Conservation (phyloP, 306 rosid species). For the Urtica urens region DNA sequence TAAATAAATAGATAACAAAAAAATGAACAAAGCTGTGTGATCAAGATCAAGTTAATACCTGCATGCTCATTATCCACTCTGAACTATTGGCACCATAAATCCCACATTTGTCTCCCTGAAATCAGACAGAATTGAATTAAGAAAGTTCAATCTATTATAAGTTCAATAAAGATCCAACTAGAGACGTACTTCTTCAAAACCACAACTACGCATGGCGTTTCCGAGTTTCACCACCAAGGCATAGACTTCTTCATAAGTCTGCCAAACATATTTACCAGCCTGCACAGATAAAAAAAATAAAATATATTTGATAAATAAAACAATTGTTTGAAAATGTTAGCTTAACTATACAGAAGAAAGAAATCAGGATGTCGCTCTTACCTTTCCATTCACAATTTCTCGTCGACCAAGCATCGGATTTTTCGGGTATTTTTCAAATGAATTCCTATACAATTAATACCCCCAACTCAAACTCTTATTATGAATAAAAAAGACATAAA, state of each 20-base stretch:
- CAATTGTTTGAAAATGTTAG: no score
- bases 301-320: no score
- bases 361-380: neutral
- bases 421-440: slow-evolving; percentile 58
- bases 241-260: slow-evolving; percentile 61
- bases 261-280: slow-evolving; percentile 75
- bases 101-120: slow-evolving; percentile 79
- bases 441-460: slow-evolving; percentile 37
- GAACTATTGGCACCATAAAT: slow-evolving; percentile 71
- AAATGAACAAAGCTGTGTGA: slow-evolving; percentile 6
- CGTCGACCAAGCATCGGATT: slow-evolving; percentile 79
- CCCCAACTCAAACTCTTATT: slow-evolving; percentile 3
- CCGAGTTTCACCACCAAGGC: slow-evolving; percentile 68
- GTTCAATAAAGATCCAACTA: neutral
- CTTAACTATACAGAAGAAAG: slow-evolving; percentile 4
- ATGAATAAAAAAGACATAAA: neutral
- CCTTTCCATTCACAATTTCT: slow-evolving; percentile 60
- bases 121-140: slow-evolving; percentile 17
- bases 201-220: slow-evolving; percentile 61
- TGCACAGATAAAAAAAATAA: slow-evolving; percentile 17
- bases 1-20: neutral
- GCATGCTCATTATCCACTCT: slow-evolving; percentile 94
- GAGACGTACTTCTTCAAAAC: slow-evolving; percentile 53
- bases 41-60: slow-evolving; percentile 35
- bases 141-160: neutral